These are phyloP conservation scores for Lumnitzera racemosa DNA, from an alignment of 345 rosid species.

Conservation along the genomic window DNA sequence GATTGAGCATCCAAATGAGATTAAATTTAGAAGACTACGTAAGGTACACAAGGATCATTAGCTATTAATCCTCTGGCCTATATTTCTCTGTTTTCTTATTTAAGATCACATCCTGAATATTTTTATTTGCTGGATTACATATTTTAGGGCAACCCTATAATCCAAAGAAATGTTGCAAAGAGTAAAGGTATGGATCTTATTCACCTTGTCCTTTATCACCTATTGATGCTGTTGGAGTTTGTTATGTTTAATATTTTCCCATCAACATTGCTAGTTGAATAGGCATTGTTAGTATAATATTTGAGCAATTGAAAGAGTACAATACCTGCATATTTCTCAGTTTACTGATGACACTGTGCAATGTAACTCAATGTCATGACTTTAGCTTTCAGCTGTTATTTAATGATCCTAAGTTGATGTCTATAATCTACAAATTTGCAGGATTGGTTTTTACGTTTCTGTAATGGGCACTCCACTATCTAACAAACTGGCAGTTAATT, in stretches of 20 bases:
- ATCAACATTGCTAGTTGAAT: too few relatives aligned
- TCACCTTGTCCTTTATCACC: not conserved
- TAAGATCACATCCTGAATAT: not conserved
- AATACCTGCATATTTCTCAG: too few relatives aligned
- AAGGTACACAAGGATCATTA: constrained; percentile 37
- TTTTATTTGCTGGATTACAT: constrained; percentile 4
- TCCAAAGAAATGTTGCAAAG: constrained; percentile 55
- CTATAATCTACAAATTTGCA: too few relatives aligned
- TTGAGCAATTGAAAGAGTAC: too few relatives aligned
- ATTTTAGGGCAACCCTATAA: constrained; percentile 71
- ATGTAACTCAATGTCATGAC: too few relatives aligned
- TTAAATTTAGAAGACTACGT: constrained; percentile 65
- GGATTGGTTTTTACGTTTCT: too few relatives aligned
- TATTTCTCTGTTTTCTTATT: not conserved
- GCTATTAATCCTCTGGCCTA: not conserved
- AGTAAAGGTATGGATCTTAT: constrained; percentile 41
- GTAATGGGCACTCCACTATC: too few relatives aligned
- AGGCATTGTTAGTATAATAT: too few relatives aligned
- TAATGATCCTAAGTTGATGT: too few relatives aligned
- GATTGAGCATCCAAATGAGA: constrained; percentile 69
- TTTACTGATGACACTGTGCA: too few relatives aligned
- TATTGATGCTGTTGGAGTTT: not conserved
- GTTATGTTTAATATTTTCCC: not conserved
- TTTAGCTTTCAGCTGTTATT: too few relatives aligned
- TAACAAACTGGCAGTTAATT: too few relatives aligned